These are phyloP conservation scores for Talaromyces sp. DNA, from an alignment of 2,329 filamentous ascomycete genomes.

Conservation along the genomic window DNA sequence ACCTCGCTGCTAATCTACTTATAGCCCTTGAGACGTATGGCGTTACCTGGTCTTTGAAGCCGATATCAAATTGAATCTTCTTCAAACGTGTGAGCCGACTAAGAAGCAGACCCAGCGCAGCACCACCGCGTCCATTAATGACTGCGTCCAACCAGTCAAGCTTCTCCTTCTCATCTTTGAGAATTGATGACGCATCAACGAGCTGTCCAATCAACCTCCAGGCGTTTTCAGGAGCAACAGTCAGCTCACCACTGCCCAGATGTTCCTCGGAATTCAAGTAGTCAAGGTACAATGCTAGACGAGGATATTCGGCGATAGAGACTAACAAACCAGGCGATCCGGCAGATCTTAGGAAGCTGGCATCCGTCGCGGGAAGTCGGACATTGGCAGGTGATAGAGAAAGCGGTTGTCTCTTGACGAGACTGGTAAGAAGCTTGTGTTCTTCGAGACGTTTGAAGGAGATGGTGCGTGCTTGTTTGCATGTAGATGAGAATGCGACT, in stretches of 20 bases:
- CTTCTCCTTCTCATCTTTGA: neutral
- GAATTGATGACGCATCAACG: neutral
- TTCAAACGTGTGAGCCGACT: neutral
- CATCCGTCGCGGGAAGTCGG: neutral
- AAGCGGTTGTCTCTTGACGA: neutral
- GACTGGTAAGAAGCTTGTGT: neutral
- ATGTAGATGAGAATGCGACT: neutral
- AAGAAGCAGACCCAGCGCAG: neutral
- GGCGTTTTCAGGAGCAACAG: neutral
- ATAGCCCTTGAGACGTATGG: neutral
- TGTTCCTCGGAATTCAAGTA: neutral
- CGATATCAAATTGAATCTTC: neutral
- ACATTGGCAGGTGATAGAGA: neutral
- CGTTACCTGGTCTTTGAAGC: neutral
- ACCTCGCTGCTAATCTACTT: constrained; percentile 1
- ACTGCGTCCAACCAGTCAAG: neutral
- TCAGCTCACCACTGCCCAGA: neutral
- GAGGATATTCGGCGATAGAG: neutral
- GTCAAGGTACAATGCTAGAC: neutral
- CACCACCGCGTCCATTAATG: neutral
- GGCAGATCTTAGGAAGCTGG: neutral
- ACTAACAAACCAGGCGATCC: neutral
- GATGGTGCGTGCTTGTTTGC: neutral
- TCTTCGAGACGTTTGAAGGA: neutral
- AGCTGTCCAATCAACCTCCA: neutral